Evolutionary conservation across 176 grass and related monocot species (phyloP).

Genomic region (Bonia amplexicaulis): DNA sequence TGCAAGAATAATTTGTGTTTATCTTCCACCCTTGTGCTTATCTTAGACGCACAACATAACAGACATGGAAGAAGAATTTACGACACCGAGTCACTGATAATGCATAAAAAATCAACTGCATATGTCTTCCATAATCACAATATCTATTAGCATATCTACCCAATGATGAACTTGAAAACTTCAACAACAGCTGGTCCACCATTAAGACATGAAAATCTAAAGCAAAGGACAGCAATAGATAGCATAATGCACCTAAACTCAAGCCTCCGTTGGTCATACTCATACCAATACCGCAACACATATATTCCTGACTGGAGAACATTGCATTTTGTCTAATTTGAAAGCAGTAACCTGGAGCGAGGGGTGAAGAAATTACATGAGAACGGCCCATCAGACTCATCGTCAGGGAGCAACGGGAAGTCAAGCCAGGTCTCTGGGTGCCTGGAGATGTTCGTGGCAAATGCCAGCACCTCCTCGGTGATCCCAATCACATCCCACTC

Average conservation of each 20-base stretch:
- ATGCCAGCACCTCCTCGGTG: conserved; percentile 82
- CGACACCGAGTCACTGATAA: background rate
- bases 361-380: conserved; percentile 50
- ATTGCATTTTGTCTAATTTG: background rate
- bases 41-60: background rate
- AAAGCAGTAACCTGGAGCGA: background rate
- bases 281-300: background rate
- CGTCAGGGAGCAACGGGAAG: conserved; percentile 82
- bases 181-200: background rate
- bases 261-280: background rate
- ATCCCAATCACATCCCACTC: conserved; percentile 67
- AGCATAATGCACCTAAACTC: background rate
- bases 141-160: background rate
- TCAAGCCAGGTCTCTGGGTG: conserved; percentile 92
- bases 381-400: conserved; percentile 65
- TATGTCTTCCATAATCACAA: background rate
- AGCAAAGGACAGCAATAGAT: background rate
- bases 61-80: background rate
- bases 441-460: conserved; percentile 78
- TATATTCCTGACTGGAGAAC: background rate
- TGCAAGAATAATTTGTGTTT: too few species aligned
- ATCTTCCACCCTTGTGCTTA: background rate
- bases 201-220: background rate
- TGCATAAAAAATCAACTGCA: background rate
- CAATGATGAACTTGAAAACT: background rate